Evolutionary conservation across 2,329 filamentous ascomycete genomes (phyloP).

Genomic region (Nemania sp.): DNA sequence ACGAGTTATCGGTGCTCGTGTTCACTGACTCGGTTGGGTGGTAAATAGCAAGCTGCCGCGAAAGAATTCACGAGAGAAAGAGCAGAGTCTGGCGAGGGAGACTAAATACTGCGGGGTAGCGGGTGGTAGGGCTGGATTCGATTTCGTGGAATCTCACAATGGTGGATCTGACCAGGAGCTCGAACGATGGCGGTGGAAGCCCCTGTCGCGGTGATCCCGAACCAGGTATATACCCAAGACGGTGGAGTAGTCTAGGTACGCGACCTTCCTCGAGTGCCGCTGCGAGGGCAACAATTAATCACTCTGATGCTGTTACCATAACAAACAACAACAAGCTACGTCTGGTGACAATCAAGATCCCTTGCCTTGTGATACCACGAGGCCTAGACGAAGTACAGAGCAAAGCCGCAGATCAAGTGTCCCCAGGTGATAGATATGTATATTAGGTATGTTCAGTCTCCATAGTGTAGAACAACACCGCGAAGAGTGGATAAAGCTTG

Average conservation of each 20-base stretch:
- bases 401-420: background rate
- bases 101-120: constrained; percentile 30
- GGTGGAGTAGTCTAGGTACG: background rate
- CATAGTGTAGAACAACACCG: background rate
- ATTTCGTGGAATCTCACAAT: constrained; percentile 16
- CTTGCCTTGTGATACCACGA: background rate
- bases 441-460: background rate
- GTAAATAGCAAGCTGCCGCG: constrained; percentile 9
- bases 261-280: too few species aligned
- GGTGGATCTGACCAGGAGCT: constrained; percentile 21
- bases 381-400: background rate
- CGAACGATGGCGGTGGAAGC: constrained; percentile 9
- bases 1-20: constrained; percentile 8
- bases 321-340: background rate
- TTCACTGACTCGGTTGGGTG: constrained; percentile 2
- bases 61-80: constrained; percentile 8
- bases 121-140: constrained; percentile 26
- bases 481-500: background rate
- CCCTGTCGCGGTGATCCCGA: constrained; percentile 23
- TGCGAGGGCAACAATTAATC: too few species aligned
- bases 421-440: constrained; percentile 4
- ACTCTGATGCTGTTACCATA: background rate
- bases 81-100: constrained; percentile 17
- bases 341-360: background rate
- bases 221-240: constrained; percentile 8